A percentile compares a stretch with the other conserved stretches of the same genome.
Conservation (phyloP, 345 rosid species). For the Boechera divaricarpa region DNA sequence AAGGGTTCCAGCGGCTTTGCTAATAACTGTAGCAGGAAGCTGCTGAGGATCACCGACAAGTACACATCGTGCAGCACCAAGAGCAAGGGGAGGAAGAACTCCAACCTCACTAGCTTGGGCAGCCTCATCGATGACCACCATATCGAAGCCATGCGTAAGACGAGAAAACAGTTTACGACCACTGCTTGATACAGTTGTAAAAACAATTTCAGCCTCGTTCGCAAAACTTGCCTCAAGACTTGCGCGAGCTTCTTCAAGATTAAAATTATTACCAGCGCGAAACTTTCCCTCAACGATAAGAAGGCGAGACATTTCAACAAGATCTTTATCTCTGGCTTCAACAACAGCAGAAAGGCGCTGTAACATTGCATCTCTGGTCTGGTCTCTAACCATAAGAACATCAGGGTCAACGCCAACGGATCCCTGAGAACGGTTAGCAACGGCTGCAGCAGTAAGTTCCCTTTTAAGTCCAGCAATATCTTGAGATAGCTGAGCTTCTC, state of each 20-base stretch:
- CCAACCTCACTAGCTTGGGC: conserved; percentile 99
- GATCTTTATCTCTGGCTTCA: conserved; percentile 92
- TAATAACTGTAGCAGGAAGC: conserved; percentile 99
- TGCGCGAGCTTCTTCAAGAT: conserved; percentile 96
- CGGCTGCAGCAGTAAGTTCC: conserved; percentile 80
- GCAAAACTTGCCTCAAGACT: conserved; percentile 99
- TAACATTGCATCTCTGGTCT: conserved; percentile 81
- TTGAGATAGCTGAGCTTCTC: conserved; percentile 80
- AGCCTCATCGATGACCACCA: conserved; percentile 99
- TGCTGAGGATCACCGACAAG: conserved; percentile 99
- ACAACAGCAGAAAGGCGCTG: conserved; percentile 95
- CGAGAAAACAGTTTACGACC: conserved; percentile 97
- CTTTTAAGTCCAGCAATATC: conserved; percentile 79
- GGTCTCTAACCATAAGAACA: conserved; percentile 81
- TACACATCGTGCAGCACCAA: conserved; percentile 97
- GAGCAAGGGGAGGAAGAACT: conserved; percentile 95
- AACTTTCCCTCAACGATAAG: conserved; percentile 81
- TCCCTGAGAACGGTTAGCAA: conserved; percentile 84
- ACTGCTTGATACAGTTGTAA: conserved; percentile 98
- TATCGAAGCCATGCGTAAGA: conserved; percentile 97
- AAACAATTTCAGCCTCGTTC: conserved; percentile 99
- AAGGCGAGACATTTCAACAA: conserved; percentile 98
- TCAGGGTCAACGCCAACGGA: conserved; percentile 99
- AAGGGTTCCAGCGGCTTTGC: conserved; percentile 98
- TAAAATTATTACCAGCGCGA: conserved; percentile 78